Conservation (phyloP, 768 basidiomycete genomes). For the Lentinula lateritia region DNA sequence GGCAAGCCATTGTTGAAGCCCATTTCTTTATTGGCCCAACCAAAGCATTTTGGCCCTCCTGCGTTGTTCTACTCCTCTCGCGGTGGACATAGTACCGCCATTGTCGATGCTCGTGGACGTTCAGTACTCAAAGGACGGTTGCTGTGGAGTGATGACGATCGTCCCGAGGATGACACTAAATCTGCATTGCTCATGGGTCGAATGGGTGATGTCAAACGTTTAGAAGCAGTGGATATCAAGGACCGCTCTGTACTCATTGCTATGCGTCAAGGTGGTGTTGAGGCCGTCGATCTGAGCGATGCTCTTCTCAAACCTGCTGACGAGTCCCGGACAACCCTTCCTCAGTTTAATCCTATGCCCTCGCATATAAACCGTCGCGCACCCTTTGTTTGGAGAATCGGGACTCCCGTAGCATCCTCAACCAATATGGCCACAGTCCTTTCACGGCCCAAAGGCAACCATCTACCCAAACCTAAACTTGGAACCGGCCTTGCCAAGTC, state of each 20-base stretch:
- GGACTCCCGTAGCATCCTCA: slow-evolving; percentile 53
- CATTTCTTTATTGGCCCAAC: slow-evolving; percentile 73
- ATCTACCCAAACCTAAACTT: slow-evolving; percentile 41
- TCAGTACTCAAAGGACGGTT: slow-evolving; percentile 81
- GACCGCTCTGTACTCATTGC: slow-evolving; percentile 77
- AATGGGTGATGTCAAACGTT: slow-evolving; percentile 77
- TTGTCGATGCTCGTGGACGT: slow-evolving; percentile 81
- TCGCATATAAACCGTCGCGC: slow-evolving; percentile 62
- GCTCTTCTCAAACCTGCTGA: slow-evolving; percentile 78
- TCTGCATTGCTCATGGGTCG: slow-evolving; percentile 27
- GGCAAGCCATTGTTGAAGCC: slow-evolving; percentile 63
- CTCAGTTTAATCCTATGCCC: slow-evolving; percentile 59
- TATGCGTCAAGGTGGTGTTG: slow-evolving; percentile 81
- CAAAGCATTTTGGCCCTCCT: slow-evolving; percentile 80
- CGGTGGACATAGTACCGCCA: slow-evolving; percentile 85
- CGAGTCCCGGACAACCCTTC: slow-evolving; percentile 67
- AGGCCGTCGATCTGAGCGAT: slow-evolving; percentile 75
- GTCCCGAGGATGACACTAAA: slow-evolving; percentile 34
- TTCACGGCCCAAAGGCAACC: slow-evolving; percentile 15
- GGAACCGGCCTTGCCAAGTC: slow-evolving; percentile 44
- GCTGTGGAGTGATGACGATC: slow-evolving; percentile 69
- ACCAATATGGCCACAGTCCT: slow-evolving; percentile 32
- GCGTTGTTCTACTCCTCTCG: slow-evolving; percentile 83
- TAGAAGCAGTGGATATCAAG: slow-evolving; percentile 77
- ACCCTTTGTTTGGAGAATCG: slow-evolving; percentile 82